phyloP scores from a whole-genome alignment of 495 filamentous ascomycete genomes.

The Letharia columbiana region DNA sequence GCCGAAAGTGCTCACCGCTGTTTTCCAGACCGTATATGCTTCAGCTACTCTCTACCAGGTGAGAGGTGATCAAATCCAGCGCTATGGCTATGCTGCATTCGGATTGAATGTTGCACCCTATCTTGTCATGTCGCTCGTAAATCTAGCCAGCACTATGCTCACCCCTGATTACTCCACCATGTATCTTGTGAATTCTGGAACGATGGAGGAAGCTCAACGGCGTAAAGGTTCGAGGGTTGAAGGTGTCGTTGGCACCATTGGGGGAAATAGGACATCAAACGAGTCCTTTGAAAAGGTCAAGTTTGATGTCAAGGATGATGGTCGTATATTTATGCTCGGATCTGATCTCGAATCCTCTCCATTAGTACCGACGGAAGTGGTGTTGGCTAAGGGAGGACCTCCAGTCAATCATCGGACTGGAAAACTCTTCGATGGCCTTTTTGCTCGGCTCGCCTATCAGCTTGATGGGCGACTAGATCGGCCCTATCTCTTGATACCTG shows the following conservation, averaged over 20 bases:
- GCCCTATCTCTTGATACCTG: too few species aligned
- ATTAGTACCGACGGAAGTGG: too few species aligned
- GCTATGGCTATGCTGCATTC: slow-evolving; percentile 39
- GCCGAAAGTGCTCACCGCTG: slow-evolving; percentile 30
- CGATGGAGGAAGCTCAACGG: slow-evolving; percentile 36
- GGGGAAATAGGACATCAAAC: not conserved
- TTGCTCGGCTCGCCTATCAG: too few species aligned
- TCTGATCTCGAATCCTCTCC: too few species aligned
- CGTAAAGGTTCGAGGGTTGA: slow-evolving; percentile 29
- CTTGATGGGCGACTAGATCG: too few species aligned
- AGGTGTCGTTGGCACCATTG: slow-evolving; percentile 27
- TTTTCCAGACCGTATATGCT: slow-evolving; percentile 33
- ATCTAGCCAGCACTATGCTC: slow-evolving; percentile 39
- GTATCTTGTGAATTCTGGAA: slow-evolving; percentile 34
- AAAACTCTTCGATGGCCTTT: too few species aligned
- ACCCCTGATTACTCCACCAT: slow-evolving; percentile 35
- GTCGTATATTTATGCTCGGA: not conserved
- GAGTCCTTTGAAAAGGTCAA: not conserved
- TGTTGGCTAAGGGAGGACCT: too few species aligned
- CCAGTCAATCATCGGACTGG: too few species aligned
- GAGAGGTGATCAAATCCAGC: slow-evolving; percentile 33
- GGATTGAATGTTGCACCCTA: slow-evolving; percentile 45
- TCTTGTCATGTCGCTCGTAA: slow-evolving; percentile 61
- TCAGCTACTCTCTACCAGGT: slow-evolving; percentile 32
- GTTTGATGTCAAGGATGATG: not conserved